Percentiles rank a stretch among this genome's conserved stretches.
These are phyloP conservation scores for Rhytidiadelphus loreus DNA, from an alignment of 225 moss, liverwort and hornwort genomes.

Conservation along the genomic window DNA sequence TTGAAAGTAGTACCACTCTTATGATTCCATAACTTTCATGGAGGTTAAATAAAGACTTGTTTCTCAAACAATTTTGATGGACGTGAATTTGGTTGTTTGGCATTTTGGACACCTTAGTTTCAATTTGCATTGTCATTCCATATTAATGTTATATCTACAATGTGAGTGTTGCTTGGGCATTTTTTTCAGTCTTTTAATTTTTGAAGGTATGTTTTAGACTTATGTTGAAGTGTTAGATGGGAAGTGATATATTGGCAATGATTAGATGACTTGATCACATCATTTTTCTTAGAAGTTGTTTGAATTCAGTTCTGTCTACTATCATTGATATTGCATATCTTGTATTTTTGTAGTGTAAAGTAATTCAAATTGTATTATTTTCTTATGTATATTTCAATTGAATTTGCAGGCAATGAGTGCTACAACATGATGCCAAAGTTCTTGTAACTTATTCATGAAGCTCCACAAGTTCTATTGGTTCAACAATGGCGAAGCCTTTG, in stretches of 20 bases:
- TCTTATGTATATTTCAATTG: background rate
- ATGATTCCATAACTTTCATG: too few species aligned
- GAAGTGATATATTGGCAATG: background rate
- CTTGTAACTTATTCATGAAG: background rate
- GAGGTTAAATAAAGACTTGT: too few species aligned
- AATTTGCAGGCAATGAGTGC: background rate
- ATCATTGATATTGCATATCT: background rate
- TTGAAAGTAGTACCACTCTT: too few species aligned
- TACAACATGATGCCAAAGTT: background rate
- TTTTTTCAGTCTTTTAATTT: too few species aligned
- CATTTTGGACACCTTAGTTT: too few species aligned
- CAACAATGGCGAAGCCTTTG: background rate
- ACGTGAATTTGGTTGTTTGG: too few species aligned
- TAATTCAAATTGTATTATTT: background rate
- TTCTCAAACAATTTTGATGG: background rate
- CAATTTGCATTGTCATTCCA: too few species aligned
- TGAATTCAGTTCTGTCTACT: accelerated
- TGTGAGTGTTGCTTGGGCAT: too few species aligned
- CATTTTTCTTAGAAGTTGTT: background rate
- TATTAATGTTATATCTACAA: too few species aligned
- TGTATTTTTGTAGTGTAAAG: background rate
- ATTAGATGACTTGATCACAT: background rate
- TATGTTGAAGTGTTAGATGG: background rate
- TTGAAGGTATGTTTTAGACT: too few species aligned
- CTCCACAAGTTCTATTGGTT: background rate